Evolutionary conservation across 2,329 filamentous ascomycete species (phyloP).

Genomic region (Penicillium olsonii): DNA sequence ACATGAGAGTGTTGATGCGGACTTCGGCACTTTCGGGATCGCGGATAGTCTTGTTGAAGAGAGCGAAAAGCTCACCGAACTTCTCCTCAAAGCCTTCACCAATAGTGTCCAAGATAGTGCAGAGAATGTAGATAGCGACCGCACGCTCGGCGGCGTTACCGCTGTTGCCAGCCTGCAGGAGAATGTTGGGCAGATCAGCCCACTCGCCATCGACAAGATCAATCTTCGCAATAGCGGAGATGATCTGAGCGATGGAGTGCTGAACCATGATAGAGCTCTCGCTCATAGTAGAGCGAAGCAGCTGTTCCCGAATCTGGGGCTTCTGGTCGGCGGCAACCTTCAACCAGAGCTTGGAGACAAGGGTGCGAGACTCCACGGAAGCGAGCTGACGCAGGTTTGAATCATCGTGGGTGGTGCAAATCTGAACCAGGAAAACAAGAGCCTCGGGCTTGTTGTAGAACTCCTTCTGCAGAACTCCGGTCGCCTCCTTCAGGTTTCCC

Average conservation of each 20-base stretch:
- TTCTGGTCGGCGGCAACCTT: constrained; percentile 74
- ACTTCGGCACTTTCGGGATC: constrained; percentile 91
- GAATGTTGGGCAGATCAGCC: constrained; percentile 74
- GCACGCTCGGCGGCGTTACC: constrained; percentile 77
- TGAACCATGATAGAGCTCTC: constrained; percentile 76
- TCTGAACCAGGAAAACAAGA: constrained; percentile 81
- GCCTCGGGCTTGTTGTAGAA: constrained; percentile 87
- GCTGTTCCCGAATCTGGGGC: constrained; percentile 73
- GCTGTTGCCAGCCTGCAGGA: constrained; percentile 77
- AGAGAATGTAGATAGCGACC: constrained; percentile 90
- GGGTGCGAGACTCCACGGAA: constrained; percentile 81
- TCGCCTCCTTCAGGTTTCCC: constrained; percentile 84
- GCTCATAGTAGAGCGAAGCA: constrained; percentile 79
- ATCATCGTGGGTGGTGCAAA: constrained; percentile 75
- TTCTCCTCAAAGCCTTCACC: constrained; percentile 83
- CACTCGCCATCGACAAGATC: constrained; percentile 88
- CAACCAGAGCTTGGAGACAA: constrained; percentile 84
- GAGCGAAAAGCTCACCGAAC: constrained; percentile 73
- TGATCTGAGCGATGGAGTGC: constrained; percentile 83
- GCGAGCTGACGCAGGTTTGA: constrained; percentile 81
- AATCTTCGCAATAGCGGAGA: constrained; percentile 80
- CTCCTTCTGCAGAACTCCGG: constrained; percentile 84
- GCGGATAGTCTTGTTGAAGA: constrained; percentile 85
- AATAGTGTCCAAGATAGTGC: constrained; percentile 84
- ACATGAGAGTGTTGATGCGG: constrained; percentile 89